Conservation (phyloP, 225 moss, liverwort and hornwort species). For the Straminergon stramineum region DNA sequence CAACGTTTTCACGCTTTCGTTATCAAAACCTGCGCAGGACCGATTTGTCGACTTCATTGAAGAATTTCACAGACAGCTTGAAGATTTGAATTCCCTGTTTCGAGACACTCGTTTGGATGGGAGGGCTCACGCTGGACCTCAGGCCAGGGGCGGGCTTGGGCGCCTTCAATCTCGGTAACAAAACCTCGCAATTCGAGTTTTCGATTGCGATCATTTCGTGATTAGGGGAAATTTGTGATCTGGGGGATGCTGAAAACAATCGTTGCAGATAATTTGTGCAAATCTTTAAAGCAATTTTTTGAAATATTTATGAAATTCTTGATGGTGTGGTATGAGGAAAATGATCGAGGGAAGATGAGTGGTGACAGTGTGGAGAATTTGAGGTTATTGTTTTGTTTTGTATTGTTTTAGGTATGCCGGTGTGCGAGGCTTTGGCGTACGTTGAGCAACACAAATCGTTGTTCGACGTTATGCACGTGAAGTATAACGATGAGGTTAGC, state of each 20-base stretch:
- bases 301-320: neutral
- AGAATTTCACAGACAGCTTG: neutral
- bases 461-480: constrained; percentile 85
- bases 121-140: constrained; percentile 54
- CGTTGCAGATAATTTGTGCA: neutral
- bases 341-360: neutral
- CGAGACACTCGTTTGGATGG: constrained; percentile 7
- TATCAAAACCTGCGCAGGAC: neutral
- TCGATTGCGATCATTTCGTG: neutral
- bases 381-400: neutral
- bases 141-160: constrained; percentile 59
- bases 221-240: neutral
- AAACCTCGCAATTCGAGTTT: neutral
- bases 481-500: constrained; percentile 82
- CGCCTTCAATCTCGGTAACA: constrained; percentile 41
- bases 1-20: neutral
- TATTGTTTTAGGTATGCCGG: constrained; percentile 64
- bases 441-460: constrained; percentile 88
- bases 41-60: neutral
- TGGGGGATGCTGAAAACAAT: neutral
- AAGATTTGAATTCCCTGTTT: neutral
- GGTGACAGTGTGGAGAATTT: neutral
- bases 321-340: neutral
- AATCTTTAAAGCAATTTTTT: neutral
- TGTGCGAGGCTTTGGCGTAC: constrained; percentile 91